Base-by-base conservation (phyloP, 1,284 basidiomycete species). In the Cryptococcus floricola region DNA sequence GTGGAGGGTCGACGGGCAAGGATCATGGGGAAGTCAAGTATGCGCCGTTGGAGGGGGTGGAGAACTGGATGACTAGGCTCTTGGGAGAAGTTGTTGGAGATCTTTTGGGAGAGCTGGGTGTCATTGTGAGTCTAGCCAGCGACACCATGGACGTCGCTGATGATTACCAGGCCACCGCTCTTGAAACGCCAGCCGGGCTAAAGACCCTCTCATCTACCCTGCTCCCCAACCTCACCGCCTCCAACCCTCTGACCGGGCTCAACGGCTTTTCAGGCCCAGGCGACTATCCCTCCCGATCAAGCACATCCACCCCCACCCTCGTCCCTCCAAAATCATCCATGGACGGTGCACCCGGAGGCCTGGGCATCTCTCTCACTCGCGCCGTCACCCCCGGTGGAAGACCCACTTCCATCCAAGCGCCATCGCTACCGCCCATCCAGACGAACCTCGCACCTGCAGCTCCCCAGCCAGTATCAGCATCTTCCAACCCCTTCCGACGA, bases 81-180 rank as follows among this genome's bases (percentile, higher is more conserved):
- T 77, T 95, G 47, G 89, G 89, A 14, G 89, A 91, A 67, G 78
- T 94, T 18, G 90, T 90, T 61, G 91, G 91, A 37, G 85, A 87
- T 59, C 84, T 94, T 46, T 79, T 95, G 31, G 84, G 84, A 37
- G 89, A 91, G 71, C 87, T 95, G 61, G 87, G 89, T 37, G 82
- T 83, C 43, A 74, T 93, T 79, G 77, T 76, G 52, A 50, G 76
- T 63, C 9, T 19, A 23, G 8, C 44, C 28, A 12, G 14, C 43
- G 38, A 14, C 23, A n/a, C 31, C 27, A 49, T 18, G 12, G 16
- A 19, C 16, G 42, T 51, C 31, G 44, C 46, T 52, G 41, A 50
- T 61, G 19, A 55, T 38, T 14, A 4, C 10, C 41, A 78, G 78
- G 75, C 74, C 1, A 65, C 72, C 5, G 68, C 73, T 0, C 57